Base-by-base conservation (phyloP, 352 stramenopile species). In the Phytopythium delawarense region DNA sequence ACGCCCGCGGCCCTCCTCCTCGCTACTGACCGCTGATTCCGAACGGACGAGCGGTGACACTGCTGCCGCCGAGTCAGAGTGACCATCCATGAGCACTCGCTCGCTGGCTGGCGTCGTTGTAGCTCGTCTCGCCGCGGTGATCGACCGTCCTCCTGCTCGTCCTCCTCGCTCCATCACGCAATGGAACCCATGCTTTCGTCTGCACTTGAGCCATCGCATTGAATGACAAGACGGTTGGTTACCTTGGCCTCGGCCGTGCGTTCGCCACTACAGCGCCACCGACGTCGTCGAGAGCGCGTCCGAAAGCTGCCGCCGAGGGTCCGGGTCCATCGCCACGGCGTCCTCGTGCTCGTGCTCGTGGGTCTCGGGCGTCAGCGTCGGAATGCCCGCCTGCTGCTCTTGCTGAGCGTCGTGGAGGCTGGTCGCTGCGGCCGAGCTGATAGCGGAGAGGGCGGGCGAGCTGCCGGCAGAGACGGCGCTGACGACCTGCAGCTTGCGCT, bases 401-500 rank as follows among this genome's bases (percentile, higher is more conserved):
- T 4, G 46, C 1, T 53, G 46, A 4, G 21, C 23, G 11, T 21
- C 23, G 23, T 35, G 12, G 15, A 53, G 25, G 4, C 25, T 34
- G 5, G 8, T 30, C 4, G 5, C 46, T 0, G 46, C 15, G 9
- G 21, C 12, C 23, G 46, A 34, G 12, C 11, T 35, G 21, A 21
- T n/a, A 0, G 23, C 23, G 0, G 46, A 20, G 46, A 20, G 46
- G 16, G 23, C 28, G 28, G 57, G 18, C 39, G 45, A 21, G 56
- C 57, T 3, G 52, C 63, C 23, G 61, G n/a, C 20, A 16, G 61
- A 4, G 39, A 52, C 25, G 23, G 7, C 46, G 23, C 12, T 21
- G 18, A 21, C 45, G 39, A 51, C 60, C 50, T 82, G 72, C 52
- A 87, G 39, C 39, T 78, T 80, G 42, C 81, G 75, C 44, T 79